Evolutionary conservation across 345 rosid genomes (phyloP).

Genomic region (Lenwebbia sp.): DNA sequence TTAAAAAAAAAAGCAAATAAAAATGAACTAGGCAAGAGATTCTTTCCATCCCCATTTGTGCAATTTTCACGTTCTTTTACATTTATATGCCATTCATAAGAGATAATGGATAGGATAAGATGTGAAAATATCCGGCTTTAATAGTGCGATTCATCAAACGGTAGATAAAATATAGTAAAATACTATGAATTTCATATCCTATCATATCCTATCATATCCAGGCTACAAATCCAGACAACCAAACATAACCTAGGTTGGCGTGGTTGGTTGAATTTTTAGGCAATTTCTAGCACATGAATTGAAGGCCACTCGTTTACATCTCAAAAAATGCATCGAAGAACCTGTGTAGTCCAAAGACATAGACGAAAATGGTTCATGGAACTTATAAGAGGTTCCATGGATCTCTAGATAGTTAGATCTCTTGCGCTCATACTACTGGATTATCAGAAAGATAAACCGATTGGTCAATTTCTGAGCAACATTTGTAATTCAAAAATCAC

Average conservation of each 20-base stretch:
- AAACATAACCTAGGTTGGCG: background rate
- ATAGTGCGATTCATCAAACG: too few species aligned
- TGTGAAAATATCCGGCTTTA: too few species aligned
- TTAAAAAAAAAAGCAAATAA: too few species aligned
- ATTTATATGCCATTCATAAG: too few species aligned
- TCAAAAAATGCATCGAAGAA: background rate
- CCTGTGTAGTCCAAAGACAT: background rate
- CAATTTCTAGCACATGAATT: background rate
- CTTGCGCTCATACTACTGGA: background rate
- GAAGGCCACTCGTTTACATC: background rate
- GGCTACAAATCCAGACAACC: too few species aligned
- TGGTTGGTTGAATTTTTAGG: fast-evolving
- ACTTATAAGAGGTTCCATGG: background rate
- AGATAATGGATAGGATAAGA: too few species aligned
- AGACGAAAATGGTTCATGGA: background rate
- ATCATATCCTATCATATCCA: too few species aligned
- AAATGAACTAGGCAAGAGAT: too few species aligned
- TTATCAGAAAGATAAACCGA: background rate
- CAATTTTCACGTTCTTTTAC: too few species aligned
- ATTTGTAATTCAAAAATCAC: background rate
- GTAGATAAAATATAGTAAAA: too few species aligned
- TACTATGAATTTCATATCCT: too few species aligned
- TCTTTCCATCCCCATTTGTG: too few species aligned
- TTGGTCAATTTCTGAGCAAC: background rate
- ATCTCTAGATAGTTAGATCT: background rate